Evolutionary conservation across 2,329 filamentous ascomycete genomes (phyloP).

Genomic region (Trichoderma brevicompactum): DNA sequence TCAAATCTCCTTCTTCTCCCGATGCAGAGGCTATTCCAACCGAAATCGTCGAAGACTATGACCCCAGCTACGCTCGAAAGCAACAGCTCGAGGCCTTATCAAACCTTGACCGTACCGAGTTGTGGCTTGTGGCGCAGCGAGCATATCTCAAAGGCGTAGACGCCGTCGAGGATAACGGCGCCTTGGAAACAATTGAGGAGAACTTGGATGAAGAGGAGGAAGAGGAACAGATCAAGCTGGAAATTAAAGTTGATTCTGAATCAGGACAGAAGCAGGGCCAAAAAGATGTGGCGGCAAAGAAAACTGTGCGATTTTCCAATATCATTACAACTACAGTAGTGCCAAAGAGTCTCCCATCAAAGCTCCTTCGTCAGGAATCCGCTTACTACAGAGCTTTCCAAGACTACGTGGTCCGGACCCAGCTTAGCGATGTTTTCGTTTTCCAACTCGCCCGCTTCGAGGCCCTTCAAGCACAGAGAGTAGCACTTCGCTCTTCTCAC

Average conservation of each 20-base stretch:
- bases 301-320: conserved; percentile 76
- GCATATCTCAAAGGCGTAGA: conserved; percentile 73
- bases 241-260: conserved; percentile 37
- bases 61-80: conserved; percentile 74
- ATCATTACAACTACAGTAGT: conserved; percentile 50
- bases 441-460: conserved; percentile 86
- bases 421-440: conserved; percentile 76
- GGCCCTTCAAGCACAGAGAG: conserved; percentile 80
- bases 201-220: conserved; percentile 37
- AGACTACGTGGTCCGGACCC: conserved; percentile 68
- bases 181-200: conserved; percentile 43
- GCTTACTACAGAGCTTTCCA: conserved; percentile 91
- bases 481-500: conserved; percentile 73
- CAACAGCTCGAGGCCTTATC: conserved; percentile 70
- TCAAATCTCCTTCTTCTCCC: conserved; percentile 47
- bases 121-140: conserved; percentile 84
- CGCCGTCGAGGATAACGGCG: conserved; percentile 45
- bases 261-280: conserved; percentile 32
- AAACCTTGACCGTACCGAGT: conserved; percentile 82
- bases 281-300: conserved; percentile 56
- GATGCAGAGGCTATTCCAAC: conserved; percentile 61
- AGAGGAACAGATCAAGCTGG: conserved; percentile 26
- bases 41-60: conserved; percentile 72
- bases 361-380: conserved; percentile 65
- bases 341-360: conserved; percentile 56